Evolutionary conservation across 805 yeast genomes (phyloP).

Genomic region (Myxozyma vanderwaltii): DNA sequence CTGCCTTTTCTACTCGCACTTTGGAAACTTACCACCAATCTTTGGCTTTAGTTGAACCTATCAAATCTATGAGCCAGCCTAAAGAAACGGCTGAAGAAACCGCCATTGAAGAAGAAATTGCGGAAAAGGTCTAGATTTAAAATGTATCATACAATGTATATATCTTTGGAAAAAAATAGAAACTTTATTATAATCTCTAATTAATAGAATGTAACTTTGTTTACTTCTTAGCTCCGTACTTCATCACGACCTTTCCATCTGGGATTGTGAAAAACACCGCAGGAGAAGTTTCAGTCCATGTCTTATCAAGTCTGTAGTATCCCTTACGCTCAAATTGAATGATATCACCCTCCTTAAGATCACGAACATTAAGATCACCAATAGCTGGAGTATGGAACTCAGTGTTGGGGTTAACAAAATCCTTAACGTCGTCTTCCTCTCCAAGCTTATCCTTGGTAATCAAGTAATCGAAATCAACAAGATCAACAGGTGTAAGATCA

Average conservation of each 20-base stretch:
- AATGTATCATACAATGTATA: slow-evolving; percentile 10
- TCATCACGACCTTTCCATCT: slow-evolving; percentile 84
- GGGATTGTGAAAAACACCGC: slow-evolving; percentile 90
- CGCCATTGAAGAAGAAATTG: not conserved
- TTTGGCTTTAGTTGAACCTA: not conserved
- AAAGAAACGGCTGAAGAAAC: not conserved
- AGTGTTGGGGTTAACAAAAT: slow-evolving; percentile 83
- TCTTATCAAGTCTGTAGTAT: slow-evolving; percentile 77
- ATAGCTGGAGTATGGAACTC: slow-evolving; percentile 76
- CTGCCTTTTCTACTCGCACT: slow-evolving; percentile 10
- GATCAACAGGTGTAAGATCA: slow-evolving; percentile 70
- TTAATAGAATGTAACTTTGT: not conserved
- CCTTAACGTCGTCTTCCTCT: slow-evolving; percentile 91
- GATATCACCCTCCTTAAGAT: slow-evolving; percentile 80
- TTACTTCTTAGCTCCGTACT: slow-evolving; percentile 68
- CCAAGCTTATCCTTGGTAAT: slow-evolving; percentile 93
- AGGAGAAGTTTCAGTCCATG: slow-evolving; percentile 56
- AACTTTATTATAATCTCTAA: not conserved
- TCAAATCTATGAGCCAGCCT: not conserved
- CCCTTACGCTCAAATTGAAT: slow-evolving; percentile 98
- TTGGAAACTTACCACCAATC: not conserved
- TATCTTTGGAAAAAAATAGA: not conserved
- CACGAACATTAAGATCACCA: slow-evolving; percentile 77
- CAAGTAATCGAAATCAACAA: slow-evolving; percentile 91
- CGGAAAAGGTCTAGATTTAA: not conserved